Base-by-base conservation (phyloP, 352 stramenopile species). In the Globisporangium takayamanum region DNA sequence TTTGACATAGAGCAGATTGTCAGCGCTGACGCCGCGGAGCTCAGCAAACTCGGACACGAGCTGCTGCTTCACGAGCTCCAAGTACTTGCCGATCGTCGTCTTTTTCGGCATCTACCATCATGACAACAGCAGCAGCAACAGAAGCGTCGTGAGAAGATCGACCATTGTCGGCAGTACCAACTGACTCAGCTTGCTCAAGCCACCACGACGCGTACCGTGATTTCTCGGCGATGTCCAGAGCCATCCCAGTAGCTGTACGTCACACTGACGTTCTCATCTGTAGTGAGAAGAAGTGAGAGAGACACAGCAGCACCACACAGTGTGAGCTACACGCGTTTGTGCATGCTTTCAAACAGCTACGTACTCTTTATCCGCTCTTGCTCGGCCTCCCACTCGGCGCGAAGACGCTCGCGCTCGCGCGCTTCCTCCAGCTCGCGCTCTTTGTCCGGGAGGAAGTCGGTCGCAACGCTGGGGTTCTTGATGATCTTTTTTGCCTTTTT, bases 161-260 rank as follows among this genome's bases (percentile, higher is more conserved):
- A 47, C 25, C 37, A 14, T 52, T 50, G 26, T 6, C 18, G 28
- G 7, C 25, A n/a, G 42, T 47, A 39, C 33, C 33, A 12, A 39
- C 33, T 1, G 33, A 39, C 33, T 39, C 33, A 1, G 6, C 8
- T 12, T 11, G 33, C 33, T 39, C 33, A 11, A 8, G 33, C 33
- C 33, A 11, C 33, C 6, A 39, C 33, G 15, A 37, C 22, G 59
- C 62, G 62, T 26, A 98, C 88, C 28, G 74, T 88, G 26, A 98
- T 89, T 50, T 89, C 84, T 44, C 94, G 77, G 48, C 96, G 80
- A 87, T 99, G 96, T 1, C 96, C 97, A 16, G 87, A 97, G 22
- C 97, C 97, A 68, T 99, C 96, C 95, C 95, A 99, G 70, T 99
- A 99, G 45, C 86, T 98, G 80, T 99, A 99, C 7, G 93, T 98